Conservation (phyloP, 176 grass and related monocot genomes). For the Puya raimondii region DNA sequence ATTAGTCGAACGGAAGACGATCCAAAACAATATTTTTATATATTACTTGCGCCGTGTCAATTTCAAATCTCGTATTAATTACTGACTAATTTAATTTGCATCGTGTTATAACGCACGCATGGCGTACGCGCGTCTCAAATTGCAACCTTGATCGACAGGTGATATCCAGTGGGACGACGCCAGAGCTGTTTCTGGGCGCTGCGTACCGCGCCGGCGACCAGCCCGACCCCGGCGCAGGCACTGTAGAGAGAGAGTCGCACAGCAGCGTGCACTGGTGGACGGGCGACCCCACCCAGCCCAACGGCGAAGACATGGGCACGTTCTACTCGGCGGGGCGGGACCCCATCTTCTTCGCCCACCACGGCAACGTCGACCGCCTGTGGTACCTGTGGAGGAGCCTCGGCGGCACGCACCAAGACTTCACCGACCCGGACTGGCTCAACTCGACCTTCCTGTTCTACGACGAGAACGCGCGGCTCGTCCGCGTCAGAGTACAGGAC, state of each 20-base stretch:
- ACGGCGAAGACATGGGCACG: constrained; percentile 35
- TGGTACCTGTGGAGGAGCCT: constrained; percentile 48
- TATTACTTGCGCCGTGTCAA: too few relatives aligned
- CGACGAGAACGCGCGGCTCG: constrained; percentile 37
- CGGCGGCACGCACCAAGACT: constrained; percentile 13
- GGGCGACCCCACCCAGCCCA: constrained; percentile 20
- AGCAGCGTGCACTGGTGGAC: constrained; percentile 33
- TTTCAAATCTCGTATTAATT: too few relatives aligned
- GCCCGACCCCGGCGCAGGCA: constrained; percentile 16
- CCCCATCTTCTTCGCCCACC: constrained; percentile 50
- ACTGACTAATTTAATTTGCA: background rate
- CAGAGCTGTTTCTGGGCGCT: constrained; percentile 27
- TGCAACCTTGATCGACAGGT: constrained; percentile 6
- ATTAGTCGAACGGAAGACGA: background rate
- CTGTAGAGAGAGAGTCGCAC: constrained; percentile 38
- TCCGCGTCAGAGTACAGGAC: constrained; percentile 37
- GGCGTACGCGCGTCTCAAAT: too few relatives aligned
- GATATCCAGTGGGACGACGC: constrained; percentile 20
- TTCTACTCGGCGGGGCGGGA: constrained; percentile 49
- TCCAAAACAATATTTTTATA: background rate
- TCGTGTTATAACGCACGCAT: too few relatives aligned
- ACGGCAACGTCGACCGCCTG: constrained; percentile 51
- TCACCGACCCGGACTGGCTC: constrained; percentile 40
- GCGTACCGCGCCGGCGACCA: constrained; percentile 33
- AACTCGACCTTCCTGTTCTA: constrained; percentile 49